Percentiles rank a stretch among this genome's conserved stretches.
Conservation (phyloP, 1,139 yeast genomes). For the Hansenula lynferdii region DNA sequence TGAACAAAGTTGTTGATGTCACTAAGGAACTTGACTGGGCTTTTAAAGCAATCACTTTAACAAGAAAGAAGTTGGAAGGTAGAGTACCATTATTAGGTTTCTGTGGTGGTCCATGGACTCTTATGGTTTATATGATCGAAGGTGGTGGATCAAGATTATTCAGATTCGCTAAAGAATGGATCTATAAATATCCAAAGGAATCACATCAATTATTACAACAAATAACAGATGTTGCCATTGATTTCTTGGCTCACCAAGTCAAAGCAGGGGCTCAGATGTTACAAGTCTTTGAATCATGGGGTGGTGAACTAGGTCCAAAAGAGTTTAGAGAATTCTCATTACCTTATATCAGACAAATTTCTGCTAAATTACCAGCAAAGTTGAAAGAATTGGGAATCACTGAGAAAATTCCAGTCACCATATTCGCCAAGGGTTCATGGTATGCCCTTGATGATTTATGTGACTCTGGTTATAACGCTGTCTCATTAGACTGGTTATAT, state of each 20-base stretch:
- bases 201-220: slow-evolving; percentile 70
- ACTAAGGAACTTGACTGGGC: slow-evolving; percentile 87
- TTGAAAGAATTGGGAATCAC: slow-evolving; percentile 64
- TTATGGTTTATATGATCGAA: slow-evolving; percentile 94
- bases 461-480: slow-evolving; percentile 78
- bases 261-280: slow-evolving; percentile 98
- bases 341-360: slow-evolving; percentile 80
- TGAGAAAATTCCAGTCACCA: slow-evolving; percentile 79
- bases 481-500: slow-evolving; percentile 90
- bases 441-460: slow-evolving; percentile 87
- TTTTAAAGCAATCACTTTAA: slow-evolving; percentile 81
- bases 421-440: slow-evolving; percentile 98
- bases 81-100: slow-evolving; percentile 93
- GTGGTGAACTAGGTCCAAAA: slow-evolving; percentile 88
- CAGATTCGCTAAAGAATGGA: slow-evolving; percentile 90
- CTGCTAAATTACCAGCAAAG: slow-evolving; percentile 53
- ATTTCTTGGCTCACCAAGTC: slow-evolving; percentile 90
- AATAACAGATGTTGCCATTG: slow-evolving; percentile 85
- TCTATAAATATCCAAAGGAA: slow-evolving; percentile 71
- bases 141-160: slow-evolving; percentile 95
- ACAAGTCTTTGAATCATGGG: slow-evolving; percentile 97
- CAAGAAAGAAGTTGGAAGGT: slow-evolving; percentile 79
- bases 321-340: slow-evolving; percentile 86
- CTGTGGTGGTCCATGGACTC: slow-evolving; percentile 98
- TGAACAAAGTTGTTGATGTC: slow-evolving; percentile 64